Evolutionary conservation across 352 stramenopile species (phyloP).

Genomic region (Phytopythium delawarense): DNA sequence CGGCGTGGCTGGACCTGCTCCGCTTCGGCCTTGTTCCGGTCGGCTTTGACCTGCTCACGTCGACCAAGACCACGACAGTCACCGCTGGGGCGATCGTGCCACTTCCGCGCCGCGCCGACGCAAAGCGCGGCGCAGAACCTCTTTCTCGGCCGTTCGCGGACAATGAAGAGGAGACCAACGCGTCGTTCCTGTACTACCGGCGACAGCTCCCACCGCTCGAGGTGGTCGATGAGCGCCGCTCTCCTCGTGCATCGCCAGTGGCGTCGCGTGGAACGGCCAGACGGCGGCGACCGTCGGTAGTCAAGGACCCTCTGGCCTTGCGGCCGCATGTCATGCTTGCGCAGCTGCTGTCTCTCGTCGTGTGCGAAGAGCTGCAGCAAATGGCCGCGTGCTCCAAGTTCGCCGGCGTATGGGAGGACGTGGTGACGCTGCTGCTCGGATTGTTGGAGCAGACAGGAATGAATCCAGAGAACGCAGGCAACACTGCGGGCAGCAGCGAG

Average conservation of each 20-base stretch:
- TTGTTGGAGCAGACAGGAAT: slow-evolving; percentile 49
- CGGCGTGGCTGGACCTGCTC: slow-evolving; percentile 58
- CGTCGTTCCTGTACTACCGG: slow-evolving; percentile 51
- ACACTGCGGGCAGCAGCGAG: slow-evolving; percentile 17
- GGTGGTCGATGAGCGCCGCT: slow-evolving; percentile 5
- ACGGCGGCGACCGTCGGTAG: slow-evolving; percentile 41
- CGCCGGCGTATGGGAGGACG: slow-evolving; percentile 42
- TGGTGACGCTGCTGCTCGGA: slow-evolving; percentile 49
- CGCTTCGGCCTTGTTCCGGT: slow-evolving; percentile 51
- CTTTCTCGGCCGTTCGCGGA: slow-evolving; percentile 18
- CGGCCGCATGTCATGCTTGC: slow-evolving; percentile 53
- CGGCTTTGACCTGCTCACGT: slow-evolving; percentile 43
- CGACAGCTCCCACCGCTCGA: slow-evolving; percentile 30
- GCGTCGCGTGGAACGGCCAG: slow-evolving; percentile 13
- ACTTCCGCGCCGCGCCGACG: background rate
- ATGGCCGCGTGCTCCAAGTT: slow-evolving; percentile 39
- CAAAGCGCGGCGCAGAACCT: background rate
- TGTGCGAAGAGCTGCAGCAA: slow-evolving; percentile 56
- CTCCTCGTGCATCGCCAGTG: background rate
- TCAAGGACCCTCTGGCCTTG: slow-evolving; percentile 57
- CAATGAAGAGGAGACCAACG: slow-evolving; percentile 32
- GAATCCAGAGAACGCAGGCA: slow-evolving; percentile 12
- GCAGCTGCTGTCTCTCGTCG: slow-evolving; percentile 57
- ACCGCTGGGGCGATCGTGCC: background rate
- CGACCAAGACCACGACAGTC: background rate